These are phyloP conservation scores for Plasmodium chabaudi DNA, from an alignment of 169 alveolate species.

Conservation along the genomic window DNA sequence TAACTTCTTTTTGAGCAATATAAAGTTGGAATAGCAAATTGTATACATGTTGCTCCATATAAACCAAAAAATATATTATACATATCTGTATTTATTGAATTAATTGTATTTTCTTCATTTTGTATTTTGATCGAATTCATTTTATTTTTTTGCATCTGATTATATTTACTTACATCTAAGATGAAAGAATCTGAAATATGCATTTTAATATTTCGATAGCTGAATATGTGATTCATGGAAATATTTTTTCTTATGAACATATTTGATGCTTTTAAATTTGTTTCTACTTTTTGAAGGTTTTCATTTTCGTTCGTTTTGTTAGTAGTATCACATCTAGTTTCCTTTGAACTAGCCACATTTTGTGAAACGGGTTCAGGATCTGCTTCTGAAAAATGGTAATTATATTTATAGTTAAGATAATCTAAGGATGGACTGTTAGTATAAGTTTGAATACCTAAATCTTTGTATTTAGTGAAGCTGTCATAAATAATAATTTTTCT, in stretches of 20 bases:
- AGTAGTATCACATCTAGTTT: neutral
- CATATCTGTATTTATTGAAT: slow-evolving; percentile 52
- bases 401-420: slow-evolving; percentile 1
- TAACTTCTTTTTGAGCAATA: slow-evolving; percentile 19
- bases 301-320: neutral
- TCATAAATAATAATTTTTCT: slow-evolving; percentile 52
- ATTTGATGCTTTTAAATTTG: slow-evolving; percentile 8
- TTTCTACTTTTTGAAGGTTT: no score
- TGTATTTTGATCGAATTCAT: slow-evolving; percentile 13
- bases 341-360: no score
- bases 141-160: slow-evolving; percentile 47
- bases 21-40: slow-evolving; percentile 38
- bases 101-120: slow-evolving; percentile 7
- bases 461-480: slow-evolving; percentile 49
- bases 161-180: slow-evolving; percentile 31
- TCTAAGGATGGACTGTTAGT: neutral
- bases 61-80: slow-evolving; percentile 71
- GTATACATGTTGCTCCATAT: slow-evolving; percentile 44
- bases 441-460: slow-evolving; percentile 57
- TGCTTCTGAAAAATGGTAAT: neutral
- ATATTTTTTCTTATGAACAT: slow-evolving; percentile 16
- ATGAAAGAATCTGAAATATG: slow-evolving; percentile 34
- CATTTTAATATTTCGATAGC: slow-evolving; percentile 34
- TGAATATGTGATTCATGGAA: slow-evolving; percentile 41
- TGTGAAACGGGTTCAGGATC: no score